phyloP scores from a whole-genome alignment of 2,329 filamentous ascomycete species.

The Neospermospora avenae region DNA sequence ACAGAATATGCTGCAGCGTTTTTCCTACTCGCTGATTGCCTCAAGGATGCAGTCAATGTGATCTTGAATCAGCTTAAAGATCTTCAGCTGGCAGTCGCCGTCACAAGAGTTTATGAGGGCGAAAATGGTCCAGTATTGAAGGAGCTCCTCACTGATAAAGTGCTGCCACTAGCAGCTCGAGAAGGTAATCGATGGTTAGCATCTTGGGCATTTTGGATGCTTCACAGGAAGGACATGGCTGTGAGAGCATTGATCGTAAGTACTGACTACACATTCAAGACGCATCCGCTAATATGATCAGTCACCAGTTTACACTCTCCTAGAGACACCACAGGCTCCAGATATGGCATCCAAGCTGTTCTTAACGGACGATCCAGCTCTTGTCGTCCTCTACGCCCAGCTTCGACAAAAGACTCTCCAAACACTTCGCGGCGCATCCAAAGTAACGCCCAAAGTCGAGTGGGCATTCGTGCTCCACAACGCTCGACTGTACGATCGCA shows the following conservation, averaged over 20 bases:
- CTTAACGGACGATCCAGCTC: conserved; percentile 83
- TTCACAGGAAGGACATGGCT: conserved; percentile 76
- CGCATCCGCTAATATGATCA: conserved; percentile 37
- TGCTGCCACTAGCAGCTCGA: conserved; percentile 72
- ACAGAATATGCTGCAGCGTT: conserved; percentile 91
- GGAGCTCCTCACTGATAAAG: conserved; percentile 72
- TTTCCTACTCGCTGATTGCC: conserved; percentile 83
- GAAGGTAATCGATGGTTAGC: conserved; percentile 91
- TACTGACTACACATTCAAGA: conserved; percentile 1
- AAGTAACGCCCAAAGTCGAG: conserved; percentile 73
- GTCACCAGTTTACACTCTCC: conserved; percentile 73
- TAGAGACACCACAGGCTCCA: conserved; percentile 65
- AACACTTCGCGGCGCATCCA: conserved; percentile 79
- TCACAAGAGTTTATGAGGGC: conserved; percentile 84
- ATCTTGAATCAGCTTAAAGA: conserved; percentile 86
- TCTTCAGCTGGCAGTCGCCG: conserved; percentile 82
- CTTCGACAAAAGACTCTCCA: conserved; percentile 78
- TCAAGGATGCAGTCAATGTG: conserved; percentile 82
- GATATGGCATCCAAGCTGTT: conserved; percentile 75
- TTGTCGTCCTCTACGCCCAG: conserved; percentile 83
- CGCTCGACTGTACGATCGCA: conserved; percentile 77
- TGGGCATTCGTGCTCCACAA: conserved; percentile 90
- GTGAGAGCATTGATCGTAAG: conserved; percentile 78
- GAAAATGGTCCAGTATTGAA: conserved; percentile 73
- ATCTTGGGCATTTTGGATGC: conserved; percentile 94